phyloP scores from a whole-genome alignment of 169 alveolate species.

The Cryptosporidium ubiquitum region DNA sequence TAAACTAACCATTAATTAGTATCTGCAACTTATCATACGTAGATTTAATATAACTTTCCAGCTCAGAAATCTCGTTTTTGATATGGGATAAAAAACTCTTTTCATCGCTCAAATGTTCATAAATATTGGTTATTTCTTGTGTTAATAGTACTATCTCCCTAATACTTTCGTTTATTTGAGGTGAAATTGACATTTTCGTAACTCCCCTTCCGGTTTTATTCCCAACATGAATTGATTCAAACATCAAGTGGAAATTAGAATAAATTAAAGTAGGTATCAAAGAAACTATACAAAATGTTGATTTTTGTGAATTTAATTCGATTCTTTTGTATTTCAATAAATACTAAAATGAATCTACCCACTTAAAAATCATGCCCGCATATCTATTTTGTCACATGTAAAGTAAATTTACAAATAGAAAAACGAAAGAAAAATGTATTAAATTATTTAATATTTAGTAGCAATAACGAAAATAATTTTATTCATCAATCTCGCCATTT shows the following conservation, averaged over 20 bases:
- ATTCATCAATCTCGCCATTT: neutral
- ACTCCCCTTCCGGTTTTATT: neutral
- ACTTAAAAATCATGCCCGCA: slow-evolving; percentile 20
- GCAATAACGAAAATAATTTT: neutral
- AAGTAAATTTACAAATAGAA: neutral
- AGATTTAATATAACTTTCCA: slow-evolving; percentile 19
- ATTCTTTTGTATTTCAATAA: neutral
- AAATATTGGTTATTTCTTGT: slow-evolving; percentile 46
- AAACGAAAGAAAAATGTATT: neutral
- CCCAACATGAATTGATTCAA: neutral
- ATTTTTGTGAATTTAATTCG: neutral
- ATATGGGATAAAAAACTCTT: neutral
- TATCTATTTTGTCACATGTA: neutral
- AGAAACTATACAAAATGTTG: neutral
- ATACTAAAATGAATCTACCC: neutral
- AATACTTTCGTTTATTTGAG: slow-evolving; percentile 30
- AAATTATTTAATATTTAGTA: neutral
- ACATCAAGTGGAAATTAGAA: neutral
- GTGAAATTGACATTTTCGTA: slow-evolving; percentile 27
- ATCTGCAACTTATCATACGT: neutral
- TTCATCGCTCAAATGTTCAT: slow-evolving; percentile 3
- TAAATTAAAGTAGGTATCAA: neutral
- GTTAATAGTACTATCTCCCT: slow-evolving; percentile 25
- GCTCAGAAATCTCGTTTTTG: neutral
- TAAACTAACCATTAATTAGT: slow-evolving; percentile 29